A percentile compares a stretch with the other conserved stretches of the same genome.
Evolutionary conservation across 1,139 yeast species (phyloP).

Genomic region (Diutina neorugosa): DNA sequence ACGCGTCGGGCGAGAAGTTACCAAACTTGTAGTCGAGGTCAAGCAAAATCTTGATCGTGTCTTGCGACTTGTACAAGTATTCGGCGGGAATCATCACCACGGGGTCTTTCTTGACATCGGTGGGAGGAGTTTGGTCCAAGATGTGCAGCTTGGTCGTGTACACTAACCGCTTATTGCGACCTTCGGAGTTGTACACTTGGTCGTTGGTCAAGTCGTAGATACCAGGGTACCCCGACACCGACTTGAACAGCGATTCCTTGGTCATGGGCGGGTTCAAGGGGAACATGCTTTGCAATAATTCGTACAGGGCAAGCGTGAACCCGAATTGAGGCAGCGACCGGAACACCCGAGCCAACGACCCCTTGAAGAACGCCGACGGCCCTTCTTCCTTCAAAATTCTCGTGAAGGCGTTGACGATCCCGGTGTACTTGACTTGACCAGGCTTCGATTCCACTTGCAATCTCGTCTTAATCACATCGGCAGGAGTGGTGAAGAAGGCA

Average conservation of each 20-base stretch:
- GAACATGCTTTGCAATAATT: slow-evolving; percentile 46
- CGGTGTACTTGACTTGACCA: slow-evolving; percentile 68
- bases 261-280: slow-evolving; percentile 37
- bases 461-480: slow-evolving; percentile 93
- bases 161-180: slow-evolving; percentile 14
- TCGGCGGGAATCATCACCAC: slow-evolving; percentile 32
- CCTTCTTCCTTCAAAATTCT: slow-evolving; percentile 74
- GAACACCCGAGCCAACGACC: slow-evolving; percentile 89
- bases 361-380: slow-evolving; percentile 76
- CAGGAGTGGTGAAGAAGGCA: slow-evolving; percentile 91
- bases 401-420: slow-evolving; percentile 64
- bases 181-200: slow-evolving; percentile 28
- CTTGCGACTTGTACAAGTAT: slow-evolving; percentile 50
- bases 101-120: slow-evolving; percentile 18
- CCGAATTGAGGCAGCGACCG: slow-evolving; percentile 98
- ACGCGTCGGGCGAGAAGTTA: slow-evolving; percentile 39
- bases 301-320: slow-evolving; percentile 93
- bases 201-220: slow-evolving; percentile 36
- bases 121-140: slow-evolving; percentile 1
- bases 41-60: slow-evolving; percentile 47
- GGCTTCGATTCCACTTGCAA: slow-evolving; percentile 74
- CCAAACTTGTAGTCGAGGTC: slow-evolving; percentile 55
- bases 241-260: slow-evolving; percentile 32
- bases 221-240: slow-evolving; percentile 36
- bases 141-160: slow-evolving; percentile 10